Percentiles rank a stretch among this genome's conserved stretches.
These are phyloP conservation scores for Aspergillus tanneri DNA, from an alignment of 2,329 filamentous ascomycete species.

Conservation along the genomic window DNA sequence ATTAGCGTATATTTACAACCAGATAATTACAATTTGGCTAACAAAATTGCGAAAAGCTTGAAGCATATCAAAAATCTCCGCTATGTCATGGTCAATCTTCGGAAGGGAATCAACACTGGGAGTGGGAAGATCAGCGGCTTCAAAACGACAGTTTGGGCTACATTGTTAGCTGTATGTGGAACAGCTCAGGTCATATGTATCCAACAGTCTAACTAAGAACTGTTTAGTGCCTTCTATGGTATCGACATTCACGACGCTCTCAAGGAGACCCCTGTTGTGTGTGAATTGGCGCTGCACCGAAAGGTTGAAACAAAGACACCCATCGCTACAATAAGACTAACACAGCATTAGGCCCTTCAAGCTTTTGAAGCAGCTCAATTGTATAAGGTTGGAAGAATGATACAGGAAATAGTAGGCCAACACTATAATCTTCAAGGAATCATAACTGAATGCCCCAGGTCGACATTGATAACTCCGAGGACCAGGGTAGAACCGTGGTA, in stretches of 20 bases:
- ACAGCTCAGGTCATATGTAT: constrained; percentile 6
- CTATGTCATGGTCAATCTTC: constrained; percentile 65
- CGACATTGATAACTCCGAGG: constrained; percentile 75
- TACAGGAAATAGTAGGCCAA: constrained; percentile 61
- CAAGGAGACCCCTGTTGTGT: constrained; percentile 55
- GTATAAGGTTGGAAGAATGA: constrained; percentile 65
- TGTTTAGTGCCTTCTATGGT: constrained; percentile 58
- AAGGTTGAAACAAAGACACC: constrained; percentile 46
- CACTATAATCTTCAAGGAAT: no score
- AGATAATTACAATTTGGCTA: constrained; percentile 62
- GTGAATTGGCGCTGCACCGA: constrained; percentile 52
- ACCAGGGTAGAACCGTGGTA: constrained; percentile 71
- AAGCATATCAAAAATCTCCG: constrained; percentile 75
- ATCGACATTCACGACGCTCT: constrained; percentile 68
- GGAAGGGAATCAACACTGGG: constrained; percentile 68
- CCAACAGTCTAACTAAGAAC: not conserved
- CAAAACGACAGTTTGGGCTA: constrained; percentile 69
- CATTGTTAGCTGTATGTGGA: constrained; percentile 55
- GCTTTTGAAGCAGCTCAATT: constrained; percentile 60
- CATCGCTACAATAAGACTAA: not conserved
- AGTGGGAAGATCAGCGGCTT: constrained; percentile 55
- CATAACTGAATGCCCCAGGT: constrained; percentile 47
- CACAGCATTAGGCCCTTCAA: constrained; percentile 52
- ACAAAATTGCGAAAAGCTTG: constrained; percentile 60
- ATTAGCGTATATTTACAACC: constrained; percentile 66